Conservation (phyloP, 2,329 filamentous ascomycete species). For the Claviceps arundinis region DNA sequence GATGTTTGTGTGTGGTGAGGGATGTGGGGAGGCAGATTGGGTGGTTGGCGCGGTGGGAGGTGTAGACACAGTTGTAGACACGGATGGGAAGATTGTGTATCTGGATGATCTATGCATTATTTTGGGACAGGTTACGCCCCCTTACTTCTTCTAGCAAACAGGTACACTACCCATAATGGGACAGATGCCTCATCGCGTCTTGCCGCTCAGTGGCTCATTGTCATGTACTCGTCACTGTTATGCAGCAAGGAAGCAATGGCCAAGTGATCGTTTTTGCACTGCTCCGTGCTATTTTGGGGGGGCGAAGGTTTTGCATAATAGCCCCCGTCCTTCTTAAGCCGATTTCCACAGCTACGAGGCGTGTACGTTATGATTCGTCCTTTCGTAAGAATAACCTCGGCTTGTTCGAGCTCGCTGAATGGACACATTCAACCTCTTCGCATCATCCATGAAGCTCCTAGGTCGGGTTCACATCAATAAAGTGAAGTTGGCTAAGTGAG, state of each 20-base stretch:
- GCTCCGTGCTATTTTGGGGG: too few species aligned
- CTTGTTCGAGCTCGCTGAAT: constrained; percentile 30
- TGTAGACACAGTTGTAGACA: constrained; percentile 27
- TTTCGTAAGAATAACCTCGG: constrained; percentile 31
- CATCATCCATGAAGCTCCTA: constrained; percentile 29
- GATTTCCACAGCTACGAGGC: neutral
- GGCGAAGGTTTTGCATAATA: too few species aligned
- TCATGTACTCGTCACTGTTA: neutral
- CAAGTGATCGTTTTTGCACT: neutral
- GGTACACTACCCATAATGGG: neutral
- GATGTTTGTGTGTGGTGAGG: constrained; percentile 61
- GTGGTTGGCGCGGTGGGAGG: constrained; percentile 67
- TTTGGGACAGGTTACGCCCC: too few species aligned
- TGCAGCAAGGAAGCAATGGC: neutral
- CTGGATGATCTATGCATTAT: too few species aligned
- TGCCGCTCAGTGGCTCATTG: too few species aligned
- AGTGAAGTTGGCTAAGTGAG: too few species aligned
- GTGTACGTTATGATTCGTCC: constrained; percentile 21
- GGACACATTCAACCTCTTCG: constrained; percentile 31
- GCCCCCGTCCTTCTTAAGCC: neutral
- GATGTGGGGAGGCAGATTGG: constrained; percentile 69
- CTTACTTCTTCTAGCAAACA: neutral
- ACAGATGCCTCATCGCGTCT: too few species aligned
- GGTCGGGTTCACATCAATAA: constrained; percentile 25
- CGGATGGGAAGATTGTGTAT: neutral